These are phyloP conservation scores for Stropharia rugosoannulata DNA, from an alignment of 768 basidiomycete genomes.

Conservation along the genomic window DNA sequence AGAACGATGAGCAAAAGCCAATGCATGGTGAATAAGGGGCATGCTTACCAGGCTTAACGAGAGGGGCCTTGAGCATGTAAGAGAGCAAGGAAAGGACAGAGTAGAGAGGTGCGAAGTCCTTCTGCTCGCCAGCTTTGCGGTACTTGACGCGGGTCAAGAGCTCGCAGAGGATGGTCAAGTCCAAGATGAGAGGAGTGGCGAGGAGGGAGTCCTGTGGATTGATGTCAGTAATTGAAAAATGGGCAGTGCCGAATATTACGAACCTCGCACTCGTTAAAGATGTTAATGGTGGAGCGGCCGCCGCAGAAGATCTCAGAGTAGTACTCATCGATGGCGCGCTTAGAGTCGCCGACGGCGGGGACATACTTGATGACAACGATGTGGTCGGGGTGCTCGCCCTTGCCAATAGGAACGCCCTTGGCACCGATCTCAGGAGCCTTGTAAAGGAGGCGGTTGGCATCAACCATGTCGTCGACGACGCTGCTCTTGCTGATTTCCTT, in stretches of 20 bases:
- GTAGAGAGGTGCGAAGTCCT: constrained; percentile 83
- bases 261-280: constrained; percentile 97
- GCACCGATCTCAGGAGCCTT: constrained; percentile 67
- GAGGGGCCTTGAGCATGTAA: constrained; percentile 98
- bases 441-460: constrained; percentile 85
- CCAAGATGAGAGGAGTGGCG: constrained; percentile 94
- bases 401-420: constrained; percentile 51
- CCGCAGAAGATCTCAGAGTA: constrained; percentile 98
- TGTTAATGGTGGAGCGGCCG: constrained; percentile 90
- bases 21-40: neutral
- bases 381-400: constrained; percentile 98
- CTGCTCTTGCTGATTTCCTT: constrained; percentile 98
- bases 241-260: constrained; percentile 15
- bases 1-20: neutral
- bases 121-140: constrained; percentile 51
- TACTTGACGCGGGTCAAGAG: constrained; percentile 92
- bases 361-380: constrained; percentile 97
- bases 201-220: constrained; percentile 79
- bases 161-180: constrained; percentile 91
- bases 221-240: constrained; percentile 8
- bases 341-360: constrained; percentile 94
- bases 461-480: constrained; percentile 98
- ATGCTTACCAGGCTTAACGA: constrained; percentile 81
- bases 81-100: constrained; percentile 88
- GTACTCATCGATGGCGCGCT: constrained; percentile 99